A percentile compares a stretch with the other conserved stretches of the same genome.
Conservation (phyloP, 352 stramenopile species). For the Phytophthora melonis region DNA sequence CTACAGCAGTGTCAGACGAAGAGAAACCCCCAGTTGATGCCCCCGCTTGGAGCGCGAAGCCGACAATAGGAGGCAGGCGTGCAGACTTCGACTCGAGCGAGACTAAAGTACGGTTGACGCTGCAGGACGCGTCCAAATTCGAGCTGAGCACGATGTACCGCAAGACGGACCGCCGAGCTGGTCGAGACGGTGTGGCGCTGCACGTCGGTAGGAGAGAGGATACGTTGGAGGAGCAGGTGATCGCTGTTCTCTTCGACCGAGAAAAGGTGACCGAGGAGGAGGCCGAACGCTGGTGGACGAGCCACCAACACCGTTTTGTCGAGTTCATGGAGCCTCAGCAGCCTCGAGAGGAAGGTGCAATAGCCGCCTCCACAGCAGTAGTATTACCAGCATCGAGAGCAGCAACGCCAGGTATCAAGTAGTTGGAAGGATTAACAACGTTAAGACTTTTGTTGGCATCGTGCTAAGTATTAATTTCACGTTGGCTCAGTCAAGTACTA, state of each 20-base stretch:
- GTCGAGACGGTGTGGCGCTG: conserved; percentile 75
- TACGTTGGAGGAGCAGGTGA: conserved; percentile 82
- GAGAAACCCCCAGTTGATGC: conserved; percentile 8
- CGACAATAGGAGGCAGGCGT: conserved; percentile 56
- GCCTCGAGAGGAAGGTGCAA: conserved; percentile 10
- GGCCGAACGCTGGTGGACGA: conserved; percentile 74
- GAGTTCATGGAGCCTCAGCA: conserved; percentile 36
- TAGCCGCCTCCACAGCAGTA: neutral
- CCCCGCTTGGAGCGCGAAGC: conserved; percentile 56
- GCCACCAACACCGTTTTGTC: conserved; percentile 76
- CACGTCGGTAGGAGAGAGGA: conserved; percentile 82
- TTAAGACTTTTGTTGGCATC: too few species aligned
- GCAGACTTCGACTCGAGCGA: conserved; percentile 79
- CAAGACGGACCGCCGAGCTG: conserved; percentile 83
- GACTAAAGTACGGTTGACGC: conserved; percentile 73
- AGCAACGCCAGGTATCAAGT: conserved; percentile 16
- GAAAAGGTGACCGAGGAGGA: conserved; percentile 84
- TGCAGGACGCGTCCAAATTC: conserved; percentile 82
- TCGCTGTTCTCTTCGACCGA: conserved; percentile 86
- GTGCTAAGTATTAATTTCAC: too few species aligned
- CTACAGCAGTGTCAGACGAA: conserved; percentile 10
- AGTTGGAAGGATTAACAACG: neutral
- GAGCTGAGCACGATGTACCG: conserved; percentile 89
- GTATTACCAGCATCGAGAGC: conserved; percentile 2
- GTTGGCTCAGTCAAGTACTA: too few species aligned